These are phyloP conservation scores for Penicillium salamii DNA, from an alignment of 495 filamentous ascomycete species.

Conservation along the genomic window DNA sequence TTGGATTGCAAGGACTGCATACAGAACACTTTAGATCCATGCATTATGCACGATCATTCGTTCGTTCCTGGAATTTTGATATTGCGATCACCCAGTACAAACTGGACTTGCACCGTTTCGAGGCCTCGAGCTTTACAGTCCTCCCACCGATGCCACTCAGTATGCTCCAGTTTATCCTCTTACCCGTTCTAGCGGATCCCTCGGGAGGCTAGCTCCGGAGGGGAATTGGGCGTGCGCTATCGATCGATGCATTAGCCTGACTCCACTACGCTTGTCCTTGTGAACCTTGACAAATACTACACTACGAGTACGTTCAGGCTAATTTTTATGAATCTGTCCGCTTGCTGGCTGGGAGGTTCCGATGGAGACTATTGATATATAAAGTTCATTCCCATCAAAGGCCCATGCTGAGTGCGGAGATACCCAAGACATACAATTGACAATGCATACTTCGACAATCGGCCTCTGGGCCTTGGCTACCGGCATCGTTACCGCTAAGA, in stretches of 20 bases:
- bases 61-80: neutral
- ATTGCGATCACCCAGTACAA: neutral
- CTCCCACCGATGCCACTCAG: neutral
- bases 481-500: slow-evolving; percentile 21
- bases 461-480: slow-evolving; percentile 3
- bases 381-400: neutral
- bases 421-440: neutral
- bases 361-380: neutral
- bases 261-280: neutral
- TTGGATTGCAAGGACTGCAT: neutral
- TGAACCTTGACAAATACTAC: slow-evolving; percentile 4
- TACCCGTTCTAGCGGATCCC: neutral
- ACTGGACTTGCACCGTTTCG: neutral
- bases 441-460: slow-evolving; percentile 8
- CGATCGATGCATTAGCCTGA: slow-evolving; percentile 4
- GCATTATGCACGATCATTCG: neutral
- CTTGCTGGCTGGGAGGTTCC: neutral
- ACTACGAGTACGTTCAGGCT: neutral
- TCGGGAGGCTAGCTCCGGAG: neutral
- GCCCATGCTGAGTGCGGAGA: neutral
- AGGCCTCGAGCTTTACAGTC: neutral
- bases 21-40: neutral
- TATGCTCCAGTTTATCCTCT: neutral
- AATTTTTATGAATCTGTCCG: neutral
- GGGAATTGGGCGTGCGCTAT: slow-evolving; percentile 2